A percentile compares a stretch with the other conserved stretches of the same genome.
These are phyloP conservation scores for Blastomyces silverae DNA, from an alignment of 2,329 filamentous ascomycete genomes.

Conservation along the genomic window DNA sequence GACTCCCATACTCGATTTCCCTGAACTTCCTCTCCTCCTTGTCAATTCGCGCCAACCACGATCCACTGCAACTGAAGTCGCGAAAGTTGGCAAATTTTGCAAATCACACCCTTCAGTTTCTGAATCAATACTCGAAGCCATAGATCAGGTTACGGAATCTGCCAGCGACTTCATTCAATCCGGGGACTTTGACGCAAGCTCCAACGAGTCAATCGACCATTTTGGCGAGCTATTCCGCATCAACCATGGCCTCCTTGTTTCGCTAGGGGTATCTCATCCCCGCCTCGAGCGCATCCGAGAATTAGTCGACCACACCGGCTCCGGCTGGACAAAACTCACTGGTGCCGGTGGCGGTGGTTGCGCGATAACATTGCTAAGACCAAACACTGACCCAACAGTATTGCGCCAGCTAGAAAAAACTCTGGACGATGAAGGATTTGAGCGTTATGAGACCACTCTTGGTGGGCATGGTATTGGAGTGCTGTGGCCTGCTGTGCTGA, in stretches of 20 bases:
- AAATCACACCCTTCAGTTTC: slow-evolving; percentile 68
- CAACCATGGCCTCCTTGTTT: slow-evolving; percentile 88
- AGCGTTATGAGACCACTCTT: slow-evolving; percentile 79
- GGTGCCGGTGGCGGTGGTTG: slow-evolving; percentile 94
- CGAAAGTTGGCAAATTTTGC: slow-evolving; percentile 70
- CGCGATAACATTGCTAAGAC: slow-evolving; percentile 81
- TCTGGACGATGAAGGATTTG: slow-evolving; percentile 65
- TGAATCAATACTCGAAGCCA: slow-evolving; percentile 73
- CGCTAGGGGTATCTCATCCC: slow-evolving; percentile 89
- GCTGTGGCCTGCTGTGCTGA: slow-evolving; percentile 83
- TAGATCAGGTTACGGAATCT: slow-evolving; percentile 58
- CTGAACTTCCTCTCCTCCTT: slow-evolving; percentile 80
- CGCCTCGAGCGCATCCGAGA: slow-evolving; percentile 86
- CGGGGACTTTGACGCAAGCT: slow-evolving; percentile 61
- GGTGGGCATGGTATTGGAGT: slow-evolving; percentile 92
- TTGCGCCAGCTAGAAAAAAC: slow-evolving; percentile 58
- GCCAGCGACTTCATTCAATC: slow-evolving; percentile 51
- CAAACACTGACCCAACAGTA: slow-evolving; percentile 52
- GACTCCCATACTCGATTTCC: slow-evolving; percentile 73
- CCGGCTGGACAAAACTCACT: slow-evolving; percentile 96
- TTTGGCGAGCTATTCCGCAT: slow-evolving; percentile 85
- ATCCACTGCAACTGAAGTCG: slow-evolving; percentile 78
- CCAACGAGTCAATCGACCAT: slow-evolving; percentile 58
- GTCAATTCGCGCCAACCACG: slow-evolving; percentile 85
- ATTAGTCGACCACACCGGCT: slow-evolving; percentile 76